phyloP scores from a whole-genome alignment of 2,329 filamentous ascomycete species.

The Lachnellula arida region DNA sequence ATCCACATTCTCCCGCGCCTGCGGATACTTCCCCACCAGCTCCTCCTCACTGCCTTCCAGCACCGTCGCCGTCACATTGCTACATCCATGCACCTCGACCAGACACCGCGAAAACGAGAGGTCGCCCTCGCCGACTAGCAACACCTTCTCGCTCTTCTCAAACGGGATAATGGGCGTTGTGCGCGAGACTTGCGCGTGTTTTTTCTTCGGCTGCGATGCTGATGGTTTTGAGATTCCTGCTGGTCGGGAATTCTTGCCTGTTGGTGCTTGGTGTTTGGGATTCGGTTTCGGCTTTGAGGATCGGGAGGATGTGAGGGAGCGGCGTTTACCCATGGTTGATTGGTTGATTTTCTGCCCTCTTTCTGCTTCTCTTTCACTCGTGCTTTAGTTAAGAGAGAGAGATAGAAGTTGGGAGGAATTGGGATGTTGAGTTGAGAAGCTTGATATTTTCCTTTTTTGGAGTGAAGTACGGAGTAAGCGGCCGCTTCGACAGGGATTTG shows the following conservation, averaged over 20 bases:
- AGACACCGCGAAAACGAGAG: constrained; percentile 71
- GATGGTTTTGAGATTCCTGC: constrained; percentile 15
- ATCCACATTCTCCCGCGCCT: constrained; percentile 55
- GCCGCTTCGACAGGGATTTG: background rate
- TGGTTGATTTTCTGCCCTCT: background rate
- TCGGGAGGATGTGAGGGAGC: constrained; percentile 9
- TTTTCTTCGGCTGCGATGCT: constrained; percentile 5
- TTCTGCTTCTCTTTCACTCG: background rate
- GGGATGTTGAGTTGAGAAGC: background rate
- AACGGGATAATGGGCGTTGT: constrained; percentile 61
- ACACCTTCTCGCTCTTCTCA: constrained; percentile 58
- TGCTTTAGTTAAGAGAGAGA: background rate
- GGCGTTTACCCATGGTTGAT: constrained; percentile 17
- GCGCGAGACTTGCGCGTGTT: constrained; percentile 24
- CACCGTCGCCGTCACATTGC: constrained; percentile 64
- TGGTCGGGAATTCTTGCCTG: constrained; percentile 10
- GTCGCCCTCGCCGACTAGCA: constrained; percentile 76
- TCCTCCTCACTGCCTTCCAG: constrained; percentile 53
- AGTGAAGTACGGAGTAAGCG: background rate
- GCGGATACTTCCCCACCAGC: constrained; percentile 70
- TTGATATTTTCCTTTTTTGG: background rate
- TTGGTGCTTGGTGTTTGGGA: background rate
- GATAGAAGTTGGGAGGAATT: background rate
- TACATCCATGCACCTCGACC: constrained; percentile 60
- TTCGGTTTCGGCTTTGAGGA: constrained; percentile 10